phyloP scores from a whole-genome alignment of 2,329 filamentous ascomycete species.

The Acrocalymma vagum region DNA sequence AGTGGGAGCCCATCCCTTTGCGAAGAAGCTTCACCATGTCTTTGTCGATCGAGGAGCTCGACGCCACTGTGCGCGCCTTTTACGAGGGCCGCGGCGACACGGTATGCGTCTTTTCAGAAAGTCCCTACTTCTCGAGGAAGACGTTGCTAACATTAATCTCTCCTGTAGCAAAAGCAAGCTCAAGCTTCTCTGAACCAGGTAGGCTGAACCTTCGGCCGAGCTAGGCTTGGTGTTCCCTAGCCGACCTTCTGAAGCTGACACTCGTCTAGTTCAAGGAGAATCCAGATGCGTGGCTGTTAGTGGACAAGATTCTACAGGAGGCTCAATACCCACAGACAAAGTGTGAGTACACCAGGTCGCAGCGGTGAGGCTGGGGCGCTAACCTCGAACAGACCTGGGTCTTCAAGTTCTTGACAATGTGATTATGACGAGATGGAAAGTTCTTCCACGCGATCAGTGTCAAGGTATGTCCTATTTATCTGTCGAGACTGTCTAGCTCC shows the following conservation, averaged over 20 bases:
- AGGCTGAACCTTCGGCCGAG: slow-evolving; percentile 44
- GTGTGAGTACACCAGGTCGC: slow-evolving; percentile 65
- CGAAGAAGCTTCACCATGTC: slow-evolving; percentile 61
- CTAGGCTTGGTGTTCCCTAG: slow-evolving; percentile 9
- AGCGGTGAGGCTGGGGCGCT: slow-evolving; percentile 35
- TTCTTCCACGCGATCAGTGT: slow-evolving; percentile 93
- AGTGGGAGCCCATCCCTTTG: slow-evolving; percentile 44
- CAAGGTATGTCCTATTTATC: slow-evolving; percentile 68
- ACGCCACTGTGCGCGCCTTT: slow-evolving; percentile 94
- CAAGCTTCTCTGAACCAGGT: slow-evolving; percentile 93
- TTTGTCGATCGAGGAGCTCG: slow-evolving; percentile 88
- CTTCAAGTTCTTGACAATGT: slow-evolving; percentile 98
- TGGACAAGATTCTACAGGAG: slow-evolving; percentile 95
- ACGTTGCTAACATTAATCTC: slow-evolving; percentile 47
- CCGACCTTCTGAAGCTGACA: slow-evolving; percentile 22
- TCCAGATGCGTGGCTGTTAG: slow-evolving; percentile 95
- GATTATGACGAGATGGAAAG: slow-evolving; percentile 99
- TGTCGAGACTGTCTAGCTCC: slow-evolving; percentile 3
- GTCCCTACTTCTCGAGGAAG: slow-evolving; percentile 25
- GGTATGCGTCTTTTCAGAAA: slow-evolving; percentile 62
- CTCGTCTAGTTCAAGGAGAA: slow-evolving; percentile 91
- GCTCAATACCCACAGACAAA: slow-evolving; percentile 95
- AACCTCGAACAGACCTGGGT: slow-evolving; percentile 74
- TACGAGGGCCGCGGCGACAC: slow-evolving; percentile 96
- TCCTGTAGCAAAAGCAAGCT: slow-evolving; percentile 88